phyloP scores from a whole-genome alignment of 1,139 yeast genomes.

The Kodamaea sp. region DNA sequence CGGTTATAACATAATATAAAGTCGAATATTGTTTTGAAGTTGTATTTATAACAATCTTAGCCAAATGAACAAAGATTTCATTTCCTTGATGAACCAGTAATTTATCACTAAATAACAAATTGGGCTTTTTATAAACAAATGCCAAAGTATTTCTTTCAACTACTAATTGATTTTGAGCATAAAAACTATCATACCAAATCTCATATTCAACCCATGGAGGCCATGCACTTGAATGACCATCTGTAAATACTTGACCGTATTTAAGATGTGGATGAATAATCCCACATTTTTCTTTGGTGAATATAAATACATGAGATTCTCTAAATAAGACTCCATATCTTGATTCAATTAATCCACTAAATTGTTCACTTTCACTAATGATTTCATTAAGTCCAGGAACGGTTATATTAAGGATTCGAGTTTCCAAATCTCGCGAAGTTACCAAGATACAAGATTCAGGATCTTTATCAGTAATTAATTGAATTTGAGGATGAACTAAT shows the following conservation, averaged over 20 bases:
- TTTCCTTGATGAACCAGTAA: slow-evolving; percentile 21
- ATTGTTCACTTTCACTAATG: slow-evolving; percentile 34
- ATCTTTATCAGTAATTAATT: slow-evolving; percentile 32
- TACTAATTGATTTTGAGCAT: slow-evolving; percentile 54
- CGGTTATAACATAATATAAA: slow-evolving; percentile 59
- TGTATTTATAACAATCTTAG: slow-evolving; percentile 65
- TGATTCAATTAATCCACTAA: slow-evolving; percentile 56
- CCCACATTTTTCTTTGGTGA: slow-evolving; percentile 39
- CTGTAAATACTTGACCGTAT: slow-evolving; percentile 16
- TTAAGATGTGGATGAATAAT: slow-evolving; percentile 24
- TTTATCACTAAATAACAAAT: slow-evolving; percentile 49
- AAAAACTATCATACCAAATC: slow-evolving; percentile 64
- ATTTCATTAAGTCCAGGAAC: slow-evolving; percentile 45
- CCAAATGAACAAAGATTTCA: slow-evolving; percentile 53
- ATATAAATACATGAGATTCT: slow-evolving; percentile 69
- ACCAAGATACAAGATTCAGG: slow-evolving; percentile 44
- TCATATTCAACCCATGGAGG: slow-evolving; percentile 84
- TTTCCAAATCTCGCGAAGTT: slow-evolving; percentile 68
- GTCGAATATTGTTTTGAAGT: slow-evolving; percentile 74
- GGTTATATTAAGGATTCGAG: slow-evolving; percentile 58
- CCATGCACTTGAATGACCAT: slow-evolving; percentile 44
- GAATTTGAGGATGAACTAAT: slow-evolving; percentile 45
- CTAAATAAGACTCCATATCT: slow-evolving; percentile 66
- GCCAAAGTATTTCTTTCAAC: slow-evolving; percentile 63
- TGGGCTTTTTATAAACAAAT: slow-evolving; percentile 62